These are phyloP conservation scores for Syzygium grande DNA, from an alignment of 345 rosid species.

Conservation along the genomic window DNA sequence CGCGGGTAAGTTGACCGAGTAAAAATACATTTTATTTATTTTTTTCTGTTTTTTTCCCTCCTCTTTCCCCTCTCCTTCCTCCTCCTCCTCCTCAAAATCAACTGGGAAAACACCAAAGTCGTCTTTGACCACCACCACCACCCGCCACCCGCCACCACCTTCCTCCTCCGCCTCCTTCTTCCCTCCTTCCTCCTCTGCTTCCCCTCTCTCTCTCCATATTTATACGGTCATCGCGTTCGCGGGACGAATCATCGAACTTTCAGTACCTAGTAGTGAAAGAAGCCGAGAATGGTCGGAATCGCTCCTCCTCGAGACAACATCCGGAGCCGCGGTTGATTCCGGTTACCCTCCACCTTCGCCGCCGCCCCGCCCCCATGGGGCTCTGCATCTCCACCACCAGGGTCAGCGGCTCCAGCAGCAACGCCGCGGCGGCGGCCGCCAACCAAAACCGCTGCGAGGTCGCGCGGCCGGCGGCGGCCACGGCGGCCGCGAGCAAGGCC, in stretches of 20 bases:
- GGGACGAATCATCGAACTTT: not conserved
- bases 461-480: not conserved
- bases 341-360: not conserved
- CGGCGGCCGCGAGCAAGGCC: not conserved
- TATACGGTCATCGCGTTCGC: not conserved
- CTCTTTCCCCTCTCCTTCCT: not conserved
- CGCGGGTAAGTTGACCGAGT: not conserved
- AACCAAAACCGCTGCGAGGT: not conserved
- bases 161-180: constrained; percentile 4
- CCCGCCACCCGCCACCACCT: not conserved
- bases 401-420: constrained; percentile 41
- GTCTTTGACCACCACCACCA: not conserved
- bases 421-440: not conserved
- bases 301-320: not conserved
- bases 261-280: not conserved
- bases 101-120: not conserved
- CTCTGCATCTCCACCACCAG: constrained; percentile 33
- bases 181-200: constrained; percentile 12
- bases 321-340: not conserved
- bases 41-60: not conserved
- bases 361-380: constrained; percentile 17
- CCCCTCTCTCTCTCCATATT: not conserved
- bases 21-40: not conserved
- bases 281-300: not conserved
- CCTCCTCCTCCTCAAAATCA: not conserved